Conservation (phyloP, 495 filamentous ascomycete genomes). For the Friedmanniomyces simplex region DNA sequence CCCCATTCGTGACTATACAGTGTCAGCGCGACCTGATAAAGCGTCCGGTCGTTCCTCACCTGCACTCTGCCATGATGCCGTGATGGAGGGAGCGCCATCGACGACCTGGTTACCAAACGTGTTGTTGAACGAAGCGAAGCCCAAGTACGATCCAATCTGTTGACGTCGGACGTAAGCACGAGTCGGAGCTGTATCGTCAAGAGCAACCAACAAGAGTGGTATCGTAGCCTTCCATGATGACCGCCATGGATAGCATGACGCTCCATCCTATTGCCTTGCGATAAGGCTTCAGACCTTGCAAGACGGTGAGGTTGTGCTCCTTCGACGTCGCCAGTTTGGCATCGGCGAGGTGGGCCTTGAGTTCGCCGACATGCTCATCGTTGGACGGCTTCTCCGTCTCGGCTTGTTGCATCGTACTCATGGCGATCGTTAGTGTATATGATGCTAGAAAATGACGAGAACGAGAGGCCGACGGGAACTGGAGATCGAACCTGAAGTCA, state of each 20-base stretch:
- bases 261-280: conserved; percentile 31
- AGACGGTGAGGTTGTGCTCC: conserved; percentile 21
- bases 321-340: conserved; percentile 11
- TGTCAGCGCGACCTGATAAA: background rate
- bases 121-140: conserved; percentile 44
- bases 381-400: background rate
- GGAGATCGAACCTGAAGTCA: background rate
- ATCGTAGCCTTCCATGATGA: conserved; percentile 41
- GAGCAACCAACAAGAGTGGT: conserved; percentile 24
- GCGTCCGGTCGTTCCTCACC: background rate
- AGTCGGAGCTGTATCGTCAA: conserved; percentile 11
- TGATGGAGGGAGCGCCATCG: conserved; percentile 52
- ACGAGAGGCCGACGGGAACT: background rate
- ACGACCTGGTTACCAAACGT: conserved; percentile 53
- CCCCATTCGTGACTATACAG: conserved; percentile 50
- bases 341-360: conserved; percentile 1
- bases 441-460: background rate
- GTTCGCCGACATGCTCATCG: background rate
- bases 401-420: background rate
- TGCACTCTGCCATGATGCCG: conserved; percentile 65
- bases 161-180: background rate
- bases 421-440: background rate
- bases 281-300: conserved; percentile 20
- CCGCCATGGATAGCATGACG: conserved; percentile 31
- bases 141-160: conserved; percentile 13